Percentiles rank a stretch among this genome's conserved stretches.
These are phyloP conservation scores for Capniomyces stellatus DNA, from an alignment of 371 early-diverging fungal species.

Conservation along the genomic window DNA sequence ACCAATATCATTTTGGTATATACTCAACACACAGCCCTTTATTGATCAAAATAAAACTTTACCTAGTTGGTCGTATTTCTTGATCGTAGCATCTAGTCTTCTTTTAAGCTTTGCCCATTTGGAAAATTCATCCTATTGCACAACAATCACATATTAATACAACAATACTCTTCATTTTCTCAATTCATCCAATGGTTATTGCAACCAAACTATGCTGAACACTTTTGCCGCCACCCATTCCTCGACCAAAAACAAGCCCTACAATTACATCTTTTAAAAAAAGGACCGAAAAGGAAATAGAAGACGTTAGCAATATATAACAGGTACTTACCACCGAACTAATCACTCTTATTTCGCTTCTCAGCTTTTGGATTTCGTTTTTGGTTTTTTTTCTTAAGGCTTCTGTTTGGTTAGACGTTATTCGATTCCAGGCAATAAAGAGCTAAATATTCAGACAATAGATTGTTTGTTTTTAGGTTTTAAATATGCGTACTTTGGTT, in stretches of 20 bases:
- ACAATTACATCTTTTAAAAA: neutral
- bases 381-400: too few relatives aligned
- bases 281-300: neutral
- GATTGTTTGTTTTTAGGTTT: too few relatives aligned
- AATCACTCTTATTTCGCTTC: constrained; percentile 13
- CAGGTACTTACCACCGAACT: constrained; percentile 18
- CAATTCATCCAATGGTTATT: too few relatives aligned
- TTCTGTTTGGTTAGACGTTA: too few relatives aligned
- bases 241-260: neutral
- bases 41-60: constrained; percentile 10
- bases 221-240: too few relatives aligned
- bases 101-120: constrained; percentile 87
- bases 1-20: neutral
- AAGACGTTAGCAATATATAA: neutral
- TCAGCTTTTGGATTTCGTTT: constrained; percentile 10
- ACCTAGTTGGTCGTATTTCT: constrained; percentile 34
- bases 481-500: too few relatives aligned
- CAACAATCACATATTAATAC: too few relatives aligned
- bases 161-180: too few relatives aligned
- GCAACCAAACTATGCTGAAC: too few relatives aligned
- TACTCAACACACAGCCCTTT: neutral
- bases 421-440: too few relatives aligned
- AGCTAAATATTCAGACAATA: too few relatives aligned
- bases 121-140: constrained; percentile 71
- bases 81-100: constrained; percentile 48